These are phyloP conservation scores for Phytophthora pseudosyringae DNA, from an alignment of 352 stramenopile genomes.

Conservation along the genomic window DNA sequence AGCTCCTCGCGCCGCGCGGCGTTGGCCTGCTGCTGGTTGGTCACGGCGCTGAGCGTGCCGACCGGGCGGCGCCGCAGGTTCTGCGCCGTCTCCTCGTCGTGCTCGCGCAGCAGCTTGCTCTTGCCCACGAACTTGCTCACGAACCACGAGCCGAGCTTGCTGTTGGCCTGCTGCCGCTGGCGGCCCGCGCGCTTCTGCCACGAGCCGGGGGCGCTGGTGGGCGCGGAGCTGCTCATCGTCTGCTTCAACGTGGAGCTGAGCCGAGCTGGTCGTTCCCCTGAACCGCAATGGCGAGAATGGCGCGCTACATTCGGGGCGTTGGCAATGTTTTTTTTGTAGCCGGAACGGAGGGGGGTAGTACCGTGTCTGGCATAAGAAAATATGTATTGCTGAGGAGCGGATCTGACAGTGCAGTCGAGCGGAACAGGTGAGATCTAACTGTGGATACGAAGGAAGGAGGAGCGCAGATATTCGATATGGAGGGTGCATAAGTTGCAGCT, in stretches of 20 bases:
- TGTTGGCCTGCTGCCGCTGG: constrained; percentile 66
- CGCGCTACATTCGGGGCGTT: constrained; percentile 17
- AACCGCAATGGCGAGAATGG: not conserved
- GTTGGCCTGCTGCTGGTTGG: constrained; percentile 41
- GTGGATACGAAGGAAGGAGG: too few relatives aligned
- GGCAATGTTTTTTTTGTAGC: constrained; percentile 26
- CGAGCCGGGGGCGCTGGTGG: constrained; percentile 20
- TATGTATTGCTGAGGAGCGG: not conserved
- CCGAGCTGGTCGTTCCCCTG: not conserved
- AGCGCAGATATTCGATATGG: not conserved
- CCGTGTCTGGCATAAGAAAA: too few relatives aligned
- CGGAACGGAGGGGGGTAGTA: constrained; percentile 1
- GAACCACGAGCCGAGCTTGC: constrained; percentile 73
- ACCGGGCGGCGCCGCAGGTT: constrained; percentile 42
- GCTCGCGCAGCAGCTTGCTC: constrained; percentile 62
- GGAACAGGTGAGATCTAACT: too few relatives aligned
- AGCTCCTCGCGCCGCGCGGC: constrained; percentile 33
- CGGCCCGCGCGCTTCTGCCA: constrained; percentile 64
- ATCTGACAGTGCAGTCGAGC: too few relatives aligned
- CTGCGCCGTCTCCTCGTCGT: constrained; percentile 60
- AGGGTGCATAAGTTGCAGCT: not conserved
- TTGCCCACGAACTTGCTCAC: constrained; percentile 69
- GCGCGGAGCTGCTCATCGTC: constrained; percentile 36
- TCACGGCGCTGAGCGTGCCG: constrained; percentile 47
- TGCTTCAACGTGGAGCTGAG: constrained; percentile 8